phyloP scores from a whole-genome alignment of 768 basidiomycete genomes.

The Amanita phalloides region DNA sequence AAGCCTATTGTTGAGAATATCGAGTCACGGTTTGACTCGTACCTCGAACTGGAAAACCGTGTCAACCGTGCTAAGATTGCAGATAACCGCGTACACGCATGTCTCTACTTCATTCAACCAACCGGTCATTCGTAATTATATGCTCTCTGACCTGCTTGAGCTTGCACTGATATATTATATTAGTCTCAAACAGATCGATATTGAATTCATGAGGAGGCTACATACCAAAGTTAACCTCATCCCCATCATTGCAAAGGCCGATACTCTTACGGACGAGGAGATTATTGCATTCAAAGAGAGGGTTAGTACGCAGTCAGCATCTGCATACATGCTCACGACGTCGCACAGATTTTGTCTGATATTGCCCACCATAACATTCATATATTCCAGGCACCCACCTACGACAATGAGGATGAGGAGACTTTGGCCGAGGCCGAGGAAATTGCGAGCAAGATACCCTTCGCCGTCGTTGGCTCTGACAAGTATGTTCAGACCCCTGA shows the following conservation, averaged over 20 bases:
- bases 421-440: conserved; percentile 96
- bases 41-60: conserved; percentile 97
- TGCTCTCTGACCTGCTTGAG: conserved; percentile 4
- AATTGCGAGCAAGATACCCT: conserved; percentile 96
- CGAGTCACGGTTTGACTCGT: conserved; percentile 94
- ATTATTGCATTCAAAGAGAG: conserved; percentile 87
- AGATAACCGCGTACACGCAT: conserved; percentile 97
- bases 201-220: conserved; percentile 97
- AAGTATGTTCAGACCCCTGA: conserved; percentile 71
- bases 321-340: conserved; percentile 3
- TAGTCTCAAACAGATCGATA: conserved; percentile 95
- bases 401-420: conserved; percentile 98
- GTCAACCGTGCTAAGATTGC: conserved; percentile 90
- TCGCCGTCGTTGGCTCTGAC: conserved; percentile 96
- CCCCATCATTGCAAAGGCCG: conserved; percentile 96
- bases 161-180: background rate
- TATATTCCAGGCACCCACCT: conserved; percentile 96
- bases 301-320: conserved; percentile 30
- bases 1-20: conserved; percentile 98
- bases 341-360: conserved; percentile 72
- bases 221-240: conserved; percentile 98
- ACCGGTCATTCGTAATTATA: conserved; percentile 88
- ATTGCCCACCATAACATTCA: conserved; percentile 93
- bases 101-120: conserved; percentile 98
- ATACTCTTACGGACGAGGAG: conserved; percentile 96